Evolutionary conservation across 73 alveolate species (phyloP).

Genomic region (Paramecium primaurelia): DNA sequence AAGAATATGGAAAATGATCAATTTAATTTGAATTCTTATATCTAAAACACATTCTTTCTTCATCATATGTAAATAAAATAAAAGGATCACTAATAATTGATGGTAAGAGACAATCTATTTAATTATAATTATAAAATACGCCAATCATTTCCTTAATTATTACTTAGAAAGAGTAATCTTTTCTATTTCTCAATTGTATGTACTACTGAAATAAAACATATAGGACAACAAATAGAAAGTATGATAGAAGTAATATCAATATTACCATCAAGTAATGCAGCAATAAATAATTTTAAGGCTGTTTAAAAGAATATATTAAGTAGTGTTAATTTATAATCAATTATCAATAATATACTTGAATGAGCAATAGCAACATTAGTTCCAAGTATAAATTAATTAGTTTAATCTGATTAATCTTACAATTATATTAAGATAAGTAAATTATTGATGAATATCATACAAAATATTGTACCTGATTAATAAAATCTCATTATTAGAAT

Average conservation of each 20-base stretch:
- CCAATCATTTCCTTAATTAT: conserved; percentile 5
- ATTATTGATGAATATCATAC: not conserved
- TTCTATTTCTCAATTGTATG: not conserved
- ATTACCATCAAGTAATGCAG: not conserved
- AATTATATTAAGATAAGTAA: not conserved
- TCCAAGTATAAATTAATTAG: not conserved
- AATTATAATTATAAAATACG: not conserved
- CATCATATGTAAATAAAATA: not conserved
- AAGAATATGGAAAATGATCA: not conserved
- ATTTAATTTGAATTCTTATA: not conserved
- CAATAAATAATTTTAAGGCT: not conserved
- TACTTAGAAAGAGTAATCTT: not conserved
- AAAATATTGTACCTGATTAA: not conserved
- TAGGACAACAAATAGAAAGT: not conserved
- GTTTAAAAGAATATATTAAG: not conserved
- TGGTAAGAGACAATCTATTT: not conserved
- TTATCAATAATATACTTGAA: not conserved
- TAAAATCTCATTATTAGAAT: not conserved
- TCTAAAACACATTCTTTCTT: not conserved
- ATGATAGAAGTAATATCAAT: not conserved
- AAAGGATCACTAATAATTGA: not conserved
- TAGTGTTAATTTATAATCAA: not conserved
- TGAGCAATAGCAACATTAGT: not conserved
- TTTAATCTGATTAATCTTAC: not conserved
- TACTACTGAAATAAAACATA: not conserved